Evolutionary conservation across 257 asterid species (phyloP), one percentile per base, ranked within the genome.

Genomic region (Nicotiana attenuata): DNA sequence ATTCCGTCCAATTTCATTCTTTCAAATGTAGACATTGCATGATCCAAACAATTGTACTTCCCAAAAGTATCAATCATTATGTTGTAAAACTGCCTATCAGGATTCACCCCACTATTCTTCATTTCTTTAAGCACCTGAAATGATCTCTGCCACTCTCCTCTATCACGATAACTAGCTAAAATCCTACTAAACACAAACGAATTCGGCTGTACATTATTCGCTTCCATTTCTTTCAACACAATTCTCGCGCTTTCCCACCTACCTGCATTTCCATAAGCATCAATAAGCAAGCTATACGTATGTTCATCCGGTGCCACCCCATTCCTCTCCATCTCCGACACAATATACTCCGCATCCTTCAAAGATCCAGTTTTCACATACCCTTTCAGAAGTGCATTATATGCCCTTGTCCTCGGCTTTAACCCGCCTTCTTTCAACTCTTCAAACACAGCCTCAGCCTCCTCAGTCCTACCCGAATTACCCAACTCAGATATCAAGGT

Each of bases 191-290:
- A 96, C 35, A 92, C 94, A 24, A 85, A 91, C 1, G 97, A 84
- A 84, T 89, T 94, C 7, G 98, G 98, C 86, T 87, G 89, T 53
- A 94, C 93, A 20, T 88, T 87, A 68, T 92, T 92, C 2, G 91
- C 89, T 82, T 96, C 94, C 97, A 96, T 96, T 81, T 92, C 99
- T 69, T 92, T 91, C 89, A 96, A 84, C 84, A 96, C 97, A 57
- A 96, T 91, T 83, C 94, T 86, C 10, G 97, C 97, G 80, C 97
- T 91, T 89, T 96, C 99, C 99, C 99, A 96, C 77, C 98, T 90
- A 83, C 97, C 98, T 0, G 98, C 99, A 88, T 92, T 92, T 33
- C 97, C 97, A 84, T 94, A 96, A 2, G 98, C 99, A 85, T 96
- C 99, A 24, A 96, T 96, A 65, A 96, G 98, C 87, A 92, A 85